Evolutionary conservation across 805 yeast species (phyloP).

Genomic region (Kuraishia ogatae): DNA sequence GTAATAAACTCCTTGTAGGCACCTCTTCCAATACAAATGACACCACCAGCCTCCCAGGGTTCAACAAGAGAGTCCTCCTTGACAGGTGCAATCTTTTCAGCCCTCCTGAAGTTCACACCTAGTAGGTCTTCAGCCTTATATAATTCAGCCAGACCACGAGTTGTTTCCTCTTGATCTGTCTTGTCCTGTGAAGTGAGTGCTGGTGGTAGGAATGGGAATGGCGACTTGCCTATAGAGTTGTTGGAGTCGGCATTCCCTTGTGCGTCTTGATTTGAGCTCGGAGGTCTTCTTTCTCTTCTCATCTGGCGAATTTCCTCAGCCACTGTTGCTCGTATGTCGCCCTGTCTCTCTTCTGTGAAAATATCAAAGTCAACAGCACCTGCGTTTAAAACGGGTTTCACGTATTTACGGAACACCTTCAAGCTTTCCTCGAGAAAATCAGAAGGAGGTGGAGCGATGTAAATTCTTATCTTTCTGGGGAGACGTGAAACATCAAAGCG

Average conservation of each 20-base stretch:
- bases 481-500: conserved; percentile 33
- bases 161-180: conserved; percentile 16
- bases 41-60: conserved; percentile 64
- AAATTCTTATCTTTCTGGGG: conserved; percentile 74
- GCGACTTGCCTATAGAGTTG: conserved; percentile 5
- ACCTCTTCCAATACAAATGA: conserved; percentile 90
- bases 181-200: conserved; percentile 8
- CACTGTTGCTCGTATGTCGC: conserved; percentile 73
- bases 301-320: conserved; percentile 74
- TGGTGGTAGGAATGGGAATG: not conserved
- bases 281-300: conserved; percentile 37
- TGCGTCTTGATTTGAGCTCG: conserved; percentile 7
- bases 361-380: conserved; percentile 82
- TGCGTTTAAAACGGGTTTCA: conserved; percentile 80
- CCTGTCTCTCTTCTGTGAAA: conserved; percentile 74
- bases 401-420: conserved; percentile 64
- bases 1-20: conserved; percentile 86
- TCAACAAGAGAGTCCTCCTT: conserved; percentile 37
- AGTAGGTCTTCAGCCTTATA: conserved; percentile 38
- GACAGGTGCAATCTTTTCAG: conserved; percentile 7
- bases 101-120: conserved; percentile 44
- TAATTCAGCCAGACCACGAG: conserved; percentile 24
- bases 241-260: not conserved
- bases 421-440: conserved; percentile 73
- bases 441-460: conserved; percentile 95